Base-by-base conservation (phyloP, 179 eudicot species). In the Patellifolia procumbens region DNA sequence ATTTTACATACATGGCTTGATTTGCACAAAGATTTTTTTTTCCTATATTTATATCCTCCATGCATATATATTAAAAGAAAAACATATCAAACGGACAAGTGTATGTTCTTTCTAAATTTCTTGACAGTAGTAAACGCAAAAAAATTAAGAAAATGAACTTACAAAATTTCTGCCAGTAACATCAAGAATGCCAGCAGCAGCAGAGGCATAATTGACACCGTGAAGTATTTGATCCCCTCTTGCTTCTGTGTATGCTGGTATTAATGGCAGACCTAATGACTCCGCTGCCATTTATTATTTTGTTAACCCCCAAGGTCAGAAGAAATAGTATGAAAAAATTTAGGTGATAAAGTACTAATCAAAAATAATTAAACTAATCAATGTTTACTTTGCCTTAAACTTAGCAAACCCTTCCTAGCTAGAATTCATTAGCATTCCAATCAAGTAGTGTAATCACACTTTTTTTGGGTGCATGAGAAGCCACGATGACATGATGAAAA, bases 141-240 rank as follows among this genome's bases (percentile, higher is more conserved):
- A 13, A 32, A 70, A 35, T 2, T 63, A 20, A 66, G 7, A 22
- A 55, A 4, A 28, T 4, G 15, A n/a, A 3, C 90, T 81, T 83
- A 94, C 98, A 48, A 94, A 92, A 72, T 94, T 90, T 20, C 91
- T 70, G 81, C 98, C 98, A 4, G 98, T 94, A 69, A 67, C 73
- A 80, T 92, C 97, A 70, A 94, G 98, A 69, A 94, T 94, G 31
- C 97, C 98, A 53, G 97, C 91, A 34, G 98, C 97, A 12, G 98
- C 98, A 2, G 98, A 94, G 11, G 98, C 98, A 34, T 86, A 94
- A 62, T 94, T 94, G 72, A 94, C 88, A 20, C 98, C 98, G 69
- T 82, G 84, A 51, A 87, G 86, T 78, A 87, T 46, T 74, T 87
- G 84, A 43, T 89, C 84, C 0, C 84, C 87, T 6, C 87, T 83